These are phyloP conservation scores for Pythium oligandrum DNA, from an alignment of 352 stramenopile genomes.

Conservation along the genomic window DNA sequence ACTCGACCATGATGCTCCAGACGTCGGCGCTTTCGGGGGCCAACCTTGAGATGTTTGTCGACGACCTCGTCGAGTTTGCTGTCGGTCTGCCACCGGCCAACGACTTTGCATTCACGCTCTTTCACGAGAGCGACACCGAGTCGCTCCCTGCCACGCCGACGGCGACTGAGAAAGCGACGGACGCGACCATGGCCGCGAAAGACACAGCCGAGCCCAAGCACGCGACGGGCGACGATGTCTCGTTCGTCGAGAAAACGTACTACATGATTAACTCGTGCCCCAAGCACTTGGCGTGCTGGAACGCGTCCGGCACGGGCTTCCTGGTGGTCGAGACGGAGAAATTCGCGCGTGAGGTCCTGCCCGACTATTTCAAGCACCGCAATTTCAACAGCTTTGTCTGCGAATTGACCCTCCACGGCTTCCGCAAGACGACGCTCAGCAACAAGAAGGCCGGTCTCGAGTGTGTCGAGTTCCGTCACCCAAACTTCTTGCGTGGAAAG, in stretches of 20 bases:
- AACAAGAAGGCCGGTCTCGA: constrained; percentile 11
- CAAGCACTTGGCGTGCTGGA: constrained; percentile 12
- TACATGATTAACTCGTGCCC: constrained; percentile 16
- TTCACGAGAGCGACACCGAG: constrained; percentile 18
- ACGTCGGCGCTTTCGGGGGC: too few relatives aligned
- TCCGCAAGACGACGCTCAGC: constrained; percentile 21
- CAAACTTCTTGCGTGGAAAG: constrained; percentile 27
- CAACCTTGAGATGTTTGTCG: constrained; percentile 4
- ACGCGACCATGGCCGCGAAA: background rate
- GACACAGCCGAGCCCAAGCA: background rate
- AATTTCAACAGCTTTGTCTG: constrained; percentile 46
- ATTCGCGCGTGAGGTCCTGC: constrained; percentile 27
- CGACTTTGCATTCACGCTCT: constrained; percentile 15
- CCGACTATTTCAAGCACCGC: constrained; percentile 43
- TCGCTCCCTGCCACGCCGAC: too few relatives aligned
- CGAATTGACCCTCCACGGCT: constrained; percentile 63
- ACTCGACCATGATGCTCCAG: too few relatives aligned
- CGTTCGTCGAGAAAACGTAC: constrained; percentile 15
- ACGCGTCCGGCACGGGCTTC: constrained; percentile 16
- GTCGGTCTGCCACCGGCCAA: constrained; percentile 6
- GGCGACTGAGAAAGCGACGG: too few relatives aligned
- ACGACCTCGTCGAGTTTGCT: constrained; percentile 7
- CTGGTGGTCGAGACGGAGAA: constrained; percentile 14
- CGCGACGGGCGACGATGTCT: background rate
- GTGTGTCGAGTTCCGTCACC: constrained; percentile 41